A percentile compares a stretch with the other conserved stretches of the same genome.
Conservation (phyloP, 179 eudicot genomes). For the Actinidia arguta region DNA sequence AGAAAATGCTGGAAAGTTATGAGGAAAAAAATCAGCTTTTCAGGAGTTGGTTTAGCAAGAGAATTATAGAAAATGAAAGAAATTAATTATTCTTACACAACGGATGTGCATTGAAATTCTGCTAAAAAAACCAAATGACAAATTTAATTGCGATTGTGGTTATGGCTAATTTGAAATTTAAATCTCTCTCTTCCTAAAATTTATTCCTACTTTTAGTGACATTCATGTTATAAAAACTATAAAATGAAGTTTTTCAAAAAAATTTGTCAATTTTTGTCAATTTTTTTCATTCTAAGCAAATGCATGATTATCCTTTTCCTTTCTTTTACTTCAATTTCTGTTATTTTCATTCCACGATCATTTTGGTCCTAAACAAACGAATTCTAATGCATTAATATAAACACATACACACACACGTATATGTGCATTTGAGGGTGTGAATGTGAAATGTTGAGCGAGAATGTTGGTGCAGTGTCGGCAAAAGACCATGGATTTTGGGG, state of each 20-base stretch:
- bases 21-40: background rate
- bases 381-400: background rate
- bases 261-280: no score
- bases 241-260: no score
- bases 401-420: no score
- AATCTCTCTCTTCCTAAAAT: no score
- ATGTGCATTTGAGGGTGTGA: background rate
- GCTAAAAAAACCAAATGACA: background rate
- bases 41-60: no score
- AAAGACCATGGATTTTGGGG: conserved; percentile 36
- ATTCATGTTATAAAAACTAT: no score
- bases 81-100: background rate
- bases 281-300: no score
- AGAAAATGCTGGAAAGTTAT: background rate
- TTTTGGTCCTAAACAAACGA: background rate
- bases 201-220: no score
- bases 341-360: background rate
- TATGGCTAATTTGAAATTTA: no score
- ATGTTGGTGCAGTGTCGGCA: conserved; percentile 43
- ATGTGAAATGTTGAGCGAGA: background rate
- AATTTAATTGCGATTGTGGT: no score
- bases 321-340: background rate
- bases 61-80: background rate
- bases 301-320: background rate
- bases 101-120: background rate